Evolutionary conservation across 139 green algal species (phyloP), one percentile per base, ranked within the genome.

Genomic region (Chlorella sorokiniana): DNA sequence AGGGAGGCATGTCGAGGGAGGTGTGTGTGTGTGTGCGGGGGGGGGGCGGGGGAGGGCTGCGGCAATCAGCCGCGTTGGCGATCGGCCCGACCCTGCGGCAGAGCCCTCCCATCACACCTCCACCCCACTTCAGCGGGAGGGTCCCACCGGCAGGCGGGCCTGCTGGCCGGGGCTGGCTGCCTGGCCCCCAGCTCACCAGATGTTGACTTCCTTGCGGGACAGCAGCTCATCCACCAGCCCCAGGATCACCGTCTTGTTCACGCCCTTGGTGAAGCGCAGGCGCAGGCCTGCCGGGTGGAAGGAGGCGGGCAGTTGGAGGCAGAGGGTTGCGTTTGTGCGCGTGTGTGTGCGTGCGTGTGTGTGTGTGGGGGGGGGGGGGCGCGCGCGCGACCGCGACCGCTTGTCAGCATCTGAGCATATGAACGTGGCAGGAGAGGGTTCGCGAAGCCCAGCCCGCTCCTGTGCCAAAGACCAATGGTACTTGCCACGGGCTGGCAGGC

Each of bases 191-290:
- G 2, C 65, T 72, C 65, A 75, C 81, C 81, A 86, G n/a, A 83
- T 83, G 74, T 86, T 82, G 37, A 83, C 81, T 11, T 78, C 81
- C 62, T 86, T 86, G 45, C 75, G 70, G 38, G 40, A 42, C 61
- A 86, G 65, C 74, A 83, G 70, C 37, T 81, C 44, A 44, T 86
- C 81, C 48, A 86, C 74, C 81, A 86, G 62, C 0, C 65, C 42
- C 65, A 86, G 51, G 7, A 86, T 83, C 0, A 86, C 81, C 0
- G 65, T 22, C 74, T 86, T 86, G 64, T 86, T 86, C 51, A 86
- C 73, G 65, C 81, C 81, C 74, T 86, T 79, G 22, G 59, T 81
- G 75, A 81, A 81, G 40, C 75, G 75, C 31, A 81, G 75, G 25
- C 61, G 75, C 75, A 81, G 62, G 11, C n/a, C 64, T 65, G 56